These are phyloP conservation scores for Megacollybia marginata DNA, from an alignment of 768 basidiomycete genomes.

Conservation along the genomic window DNA sequence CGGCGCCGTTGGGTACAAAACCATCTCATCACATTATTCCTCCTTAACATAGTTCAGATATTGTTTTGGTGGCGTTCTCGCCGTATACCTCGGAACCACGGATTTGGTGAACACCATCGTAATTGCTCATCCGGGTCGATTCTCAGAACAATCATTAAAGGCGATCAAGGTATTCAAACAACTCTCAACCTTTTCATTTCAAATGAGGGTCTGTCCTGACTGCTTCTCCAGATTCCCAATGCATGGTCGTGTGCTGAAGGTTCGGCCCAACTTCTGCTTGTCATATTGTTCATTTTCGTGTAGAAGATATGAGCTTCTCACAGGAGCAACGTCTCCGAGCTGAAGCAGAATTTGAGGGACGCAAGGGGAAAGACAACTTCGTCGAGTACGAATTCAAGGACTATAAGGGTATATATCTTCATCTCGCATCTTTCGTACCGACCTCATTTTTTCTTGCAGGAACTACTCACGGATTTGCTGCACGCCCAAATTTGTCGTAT, in stretches of 20 bases:
- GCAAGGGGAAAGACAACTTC: slow-evolving; percentile 26
- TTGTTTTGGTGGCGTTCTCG: slow-evolving; percentile 34
- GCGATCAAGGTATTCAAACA: slow-evolving; percentile 22
- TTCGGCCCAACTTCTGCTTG: neutral
- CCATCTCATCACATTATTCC: no score
- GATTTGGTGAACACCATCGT: slow-evolving; percentile 30
- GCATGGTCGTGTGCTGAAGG: slow-evolving; percentile 15
- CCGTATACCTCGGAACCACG: slow-evolving; percentile 28
- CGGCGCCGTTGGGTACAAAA: slow-evolving; percentile 34
- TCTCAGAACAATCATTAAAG: slow-evolving; percentile 25
- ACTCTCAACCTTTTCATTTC: neutral
- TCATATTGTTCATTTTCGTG: neutral
- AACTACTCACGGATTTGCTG: slow-evolving; percentile 39
- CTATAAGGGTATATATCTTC: slow-evolving; percentile 29
- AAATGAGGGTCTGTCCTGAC: neutral
- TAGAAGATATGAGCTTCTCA: slow-evolving; percentile 33
- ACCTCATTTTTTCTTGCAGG: slow-evolving; percentile 18
- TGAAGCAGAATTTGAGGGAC: slow-evolving; percentile 28
- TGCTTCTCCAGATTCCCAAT: slow-evolving; percentile 7
- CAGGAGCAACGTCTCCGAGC: slow-evolving; percentile 19
- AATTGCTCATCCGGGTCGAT: slow-evolving; percentile 32
- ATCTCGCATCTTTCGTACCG: neutral
- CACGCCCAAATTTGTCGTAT: slow-evolving; percentile 29
- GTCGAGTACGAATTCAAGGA: slow-evolving; percentile 39
- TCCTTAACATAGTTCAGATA: slow-evolving; percentile 11